Percentiles rank a stretch among this genome's conserved stretches.
Conservation (phyloP, 2,329 filamentous ascomycete species). For the Colletotrichum sp. region DNA sequence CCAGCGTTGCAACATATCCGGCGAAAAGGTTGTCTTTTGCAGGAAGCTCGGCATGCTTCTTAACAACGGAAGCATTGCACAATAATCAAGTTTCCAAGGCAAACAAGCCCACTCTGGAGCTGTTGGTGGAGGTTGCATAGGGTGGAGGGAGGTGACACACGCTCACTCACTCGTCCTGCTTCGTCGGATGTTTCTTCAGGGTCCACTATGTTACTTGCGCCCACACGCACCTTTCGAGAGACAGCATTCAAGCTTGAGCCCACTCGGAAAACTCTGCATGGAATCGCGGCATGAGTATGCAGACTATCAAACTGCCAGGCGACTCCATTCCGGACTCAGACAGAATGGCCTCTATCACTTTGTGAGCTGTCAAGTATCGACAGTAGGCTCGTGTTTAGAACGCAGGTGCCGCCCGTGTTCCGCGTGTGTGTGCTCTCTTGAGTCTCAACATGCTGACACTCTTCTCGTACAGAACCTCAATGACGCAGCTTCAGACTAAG, state of each 20-base stretch:
- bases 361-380: constrained; percentile 17
- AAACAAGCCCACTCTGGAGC: not conserved
- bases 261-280: constrained; percentile 21
- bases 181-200: constrained; percentile 16
- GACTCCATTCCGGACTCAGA: constrained; percentile 5
- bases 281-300: constrained; percentile 15
- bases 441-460: not conserved
- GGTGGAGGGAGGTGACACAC: constrained; percentile 14
- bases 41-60: not conserved
- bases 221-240: not conserved
- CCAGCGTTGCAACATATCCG: not conserved
- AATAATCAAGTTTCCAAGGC: constrained; percentile 3
- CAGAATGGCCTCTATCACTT: not conserved
- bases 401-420: constrained; percentile 1
- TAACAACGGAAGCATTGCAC: not conserved
- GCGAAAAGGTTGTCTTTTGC: not conserved
- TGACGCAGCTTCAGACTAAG: not conserved
- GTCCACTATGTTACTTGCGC: constrained; percentile 8
- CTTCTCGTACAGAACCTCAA: not conserved
- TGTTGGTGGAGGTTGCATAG: not conserved
- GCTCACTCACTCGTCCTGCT: constrained; percentile 1
- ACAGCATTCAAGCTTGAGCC: constrained; percentile 16
- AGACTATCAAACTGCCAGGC: not conserved
- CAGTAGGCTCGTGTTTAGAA: not conserved
- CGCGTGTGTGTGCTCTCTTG: not conserved